A percentile compares a stretch with the other conserved stretches of the same genome.
Evolutionary conservation across 2,329 filamentous ascomycete species (phyloP).

Genomic region (Setomelanomma holmii): DNA sequence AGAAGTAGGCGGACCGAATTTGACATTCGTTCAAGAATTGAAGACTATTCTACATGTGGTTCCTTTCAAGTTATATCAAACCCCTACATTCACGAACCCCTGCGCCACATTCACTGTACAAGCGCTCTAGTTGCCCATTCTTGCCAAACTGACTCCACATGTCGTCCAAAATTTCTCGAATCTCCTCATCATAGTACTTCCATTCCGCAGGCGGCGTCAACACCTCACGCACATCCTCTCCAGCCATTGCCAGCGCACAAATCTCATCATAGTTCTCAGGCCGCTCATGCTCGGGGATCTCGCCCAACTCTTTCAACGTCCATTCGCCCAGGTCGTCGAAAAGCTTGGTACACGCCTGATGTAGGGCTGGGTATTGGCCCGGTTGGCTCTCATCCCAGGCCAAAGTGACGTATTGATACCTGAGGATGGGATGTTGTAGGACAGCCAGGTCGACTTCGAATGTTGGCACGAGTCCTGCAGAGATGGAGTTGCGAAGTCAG

Average conservation of each 20-base stretch:
- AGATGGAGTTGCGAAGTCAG: no score
- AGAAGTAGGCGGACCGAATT: no score
- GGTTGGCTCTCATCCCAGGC: not conserved
- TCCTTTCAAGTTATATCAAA: no score
- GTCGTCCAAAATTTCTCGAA: not conserved
- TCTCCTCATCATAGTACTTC: not conserved
- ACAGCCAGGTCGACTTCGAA: not conserved
- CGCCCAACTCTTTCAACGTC: not conserved
- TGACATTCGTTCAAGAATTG: no score
- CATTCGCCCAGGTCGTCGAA: not conserved
- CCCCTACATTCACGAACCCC: not conserved
- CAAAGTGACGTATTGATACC: not conserved
- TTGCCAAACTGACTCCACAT: not conserved
- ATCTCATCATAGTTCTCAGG: not conserved
- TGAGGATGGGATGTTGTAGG: not conserved
- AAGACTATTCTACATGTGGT: no score
- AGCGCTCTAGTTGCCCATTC: not conserved
- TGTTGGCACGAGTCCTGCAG: no score
- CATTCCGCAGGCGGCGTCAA: not conserved
- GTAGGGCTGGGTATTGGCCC: not conserved
- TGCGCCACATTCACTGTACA: not conserved
- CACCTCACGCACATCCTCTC: not conserved
- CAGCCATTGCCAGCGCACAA: not conserved
- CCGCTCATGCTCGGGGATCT: not conserved
- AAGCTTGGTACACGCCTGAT: not conserved